These are phyloP conservation scores for Diaporthe caulivora DNA, from an alignment of 2,329 filamentous ascomycete genomes.

Conservation along the genomic window DNA sequence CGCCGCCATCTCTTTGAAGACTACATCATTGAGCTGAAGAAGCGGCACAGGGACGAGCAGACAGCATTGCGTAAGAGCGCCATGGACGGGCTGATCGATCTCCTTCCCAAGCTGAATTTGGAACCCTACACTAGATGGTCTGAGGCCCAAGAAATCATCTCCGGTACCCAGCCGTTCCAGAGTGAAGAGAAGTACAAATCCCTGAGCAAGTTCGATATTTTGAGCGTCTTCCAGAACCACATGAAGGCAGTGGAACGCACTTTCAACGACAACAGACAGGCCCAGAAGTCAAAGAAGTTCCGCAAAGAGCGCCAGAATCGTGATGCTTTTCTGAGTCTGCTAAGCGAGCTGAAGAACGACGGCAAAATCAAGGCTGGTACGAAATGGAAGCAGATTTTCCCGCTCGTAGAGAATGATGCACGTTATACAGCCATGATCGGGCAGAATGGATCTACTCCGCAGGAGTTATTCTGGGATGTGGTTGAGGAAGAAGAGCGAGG, in stretches of 20 bases:
- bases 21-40: slow-evolving; percentile 88
- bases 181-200: slow-evolving; percentile 86
- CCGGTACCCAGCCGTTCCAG: slow-evolving; percentile 81
- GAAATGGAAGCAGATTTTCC: slow-evolving; percentile 88
- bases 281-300: slow-evolving; percentile 84
- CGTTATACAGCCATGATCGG: slow-evolving; percentile 88
- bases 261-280: slow-evolving; percentile 91
- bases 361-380: slow-evolving; percentile 90
- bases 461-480: slow-evolving; percentile 96
- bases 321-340: slow-evolving; percentile 81
- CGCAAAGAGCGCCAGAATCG: slow-evolving; percentile 88
- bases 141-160: slow-evolving; percentile 86
- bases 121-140: slow-evolving; percentile 97
- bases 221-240: slow-evolving; percentile 94
- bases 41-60: slow-evolving; percentile 82
- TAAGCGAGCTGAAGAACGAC: slow-evolving; percentile 78
- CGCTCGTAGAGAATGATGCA: slow-evolving; percentile 81
- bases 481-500: slow-evolving; percentile 93
- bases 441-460: slow-evolving; percentile 84
- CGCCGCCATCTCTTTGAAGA: slow-evolving; percentile 92
- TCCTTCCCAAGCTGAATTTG: slow-evolving; percentile 84
- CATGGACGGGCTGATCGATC: slow-evolving; percentile 83
- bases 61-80: slow-evolving; percentile 79
- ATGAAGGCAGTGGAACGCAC: slow-evolving; percentile 92
- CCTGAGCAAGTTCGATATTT: slow-evolving; percentile 88